Base-by-base conservation (phyloP, 2,329 filamentous ascomycete species). In the Cytospora piceicola region DNA sequence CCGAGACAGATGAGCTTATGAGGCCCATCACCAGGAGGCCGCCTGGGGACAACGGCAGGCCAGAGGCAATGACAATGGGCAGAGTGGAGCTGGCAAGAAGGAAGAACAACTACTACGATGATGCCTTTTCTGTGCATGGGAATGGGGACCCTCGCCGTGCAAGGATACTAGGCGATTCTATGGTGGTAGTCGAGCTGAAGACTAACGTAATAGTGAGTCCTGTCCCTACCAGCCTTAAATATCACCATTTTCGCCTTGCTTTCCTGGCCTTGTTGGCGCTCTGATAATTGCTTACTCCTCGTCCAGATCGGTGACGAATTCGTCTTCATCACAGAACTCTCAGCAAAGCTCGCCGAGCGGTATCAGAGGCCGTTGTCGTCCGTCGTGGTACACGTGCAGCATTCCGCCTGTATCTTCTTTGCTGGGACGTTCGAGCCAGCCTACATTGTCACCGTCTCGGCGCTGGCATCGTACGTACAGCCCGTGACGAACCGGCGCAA, bases 401-500 rank as follows among this genome's bases (percentile, higher is more conserved):
- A 95, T 72, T 88, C 90, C 30, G 84, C 86, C 17, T 91, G 90
- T 73, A 85, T 97, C 71, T 81, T 92, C 63, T 89, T 94, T 67
- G 90, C 87, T 2, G 90, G 89, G 42, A 88, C 87, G 6, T 90
- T 92, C 69, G 90, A 93, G 59, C 90, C 92, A 4, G 91, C 92
- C 24, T 97, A 97, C 73, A 84, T 89, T 67, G 81, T 96, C 72
- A 90, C 87, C 39, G 85, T 97, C 66, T 89, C 85, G 42, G 88
- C 92, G 0, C 81, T 95, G 12, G 83, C 90, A 1, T 82, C 82
- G 14, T 84, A 92, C 69, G 79, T 95, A 65, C 88, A 89, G 67
- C 86, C 91, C 0, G 85, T 88, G 4, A 92, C 87, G 61, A 97
- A 97, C 78, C 90, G 91, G 75, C 87, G 92, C 68, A 95, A 94